Evolutionary conservation across 345 rosid genomes (phyloP), one percentile per base, ranked within the genome.

Genomic region (Eucalyptus erythrocorys): DNA sequence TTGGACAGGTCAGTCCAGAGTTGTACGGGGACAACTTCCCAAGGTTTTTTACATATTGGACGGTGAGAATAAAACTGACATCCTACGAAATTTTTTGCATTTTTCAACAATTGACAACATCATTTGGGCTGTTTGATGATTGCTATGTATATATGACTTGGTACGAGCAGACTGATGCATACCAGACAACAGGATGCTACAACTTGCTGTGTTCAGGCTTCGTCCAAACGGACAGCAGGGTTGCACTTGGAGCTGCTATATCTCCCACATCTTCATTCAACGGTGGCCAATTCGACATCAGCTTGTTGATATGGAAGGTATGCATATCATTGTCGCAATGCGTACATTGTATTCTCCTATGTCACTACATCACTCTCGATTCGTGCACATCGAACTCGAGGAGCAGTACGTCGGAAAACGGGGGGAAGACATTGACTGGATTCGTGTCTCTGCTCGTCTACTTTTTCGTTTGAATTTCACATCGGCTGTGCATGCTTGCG

Each of bases 21-120:
- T 88, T 98, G 32, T 98, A 98, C 47, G 99, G 99, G 32, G 99
- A 98, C 93, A 94, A 91, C 90, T 94, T 94, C 88, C 98, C 99
- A 43, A 97, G 99, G 93, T 98, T 98, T 92, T 98, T 98, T 76
- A 98, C 98, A 8, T 98, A 98, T 89, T 98, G 99, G 99, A 98
- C 99, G 57, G 99, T 98, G 91, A 94, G 95, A 93, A 88, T 51
- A 55, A 87, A 34, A 37, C 79, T 19, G 19, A 53, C 49, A 24
- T 42, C n/a, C 68, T 37, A 24, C 6, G 6, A 86, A 37, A 6
- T 4, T 26, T 14, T 50, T 57, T 48, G 0, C 4, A 40, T 34
- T 50, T 27, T 50, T 51, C 13, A 40, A 86, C 51, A 34, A 27
- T 24, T 55, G 13, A 87, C 43, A 47, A 30, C 24, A 43, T 66